Base-by-base conservation (phyloP, 2,329 filamentous ascomycete species). In the Neopestalotiopsis sp. region DNA sequence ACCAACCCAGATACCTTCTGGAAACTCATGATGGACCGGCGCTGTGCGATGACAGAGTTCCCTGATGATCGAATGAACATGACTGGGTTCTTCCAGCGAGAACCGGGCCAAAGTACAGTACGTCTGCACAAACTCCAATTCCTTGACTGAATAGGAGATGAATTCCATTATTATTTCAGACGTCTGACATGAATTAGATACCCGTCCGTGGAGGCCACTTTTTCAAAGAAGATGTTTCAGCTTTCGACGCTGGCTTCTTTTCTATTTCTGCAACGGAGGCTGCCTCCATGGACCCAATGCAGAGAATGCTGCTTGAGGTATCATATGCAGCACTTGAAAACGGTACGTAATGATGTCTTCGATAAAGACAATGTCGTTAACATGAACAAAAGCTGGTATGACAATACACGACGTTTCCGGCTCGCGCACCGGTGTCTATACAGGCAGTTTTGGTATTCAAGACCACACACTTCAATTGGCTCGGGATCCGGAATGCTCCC, bases 61-160 rank as follows among this genome's bases (percentile, higher is more conserved):
- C 76, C 77, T 1, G 59, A 60, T 13, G 75, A 78, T 14, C 71
- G 77, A 65, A 79, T 75, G 70, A 75, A 78, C 20, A 71, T 72
- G 32, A 73, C 77, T 14, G 74, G 75, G 0, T 78, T 78, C 64
- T 79, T 74, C 72, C 76, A 80, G 38, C 17, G 24, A 60, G 30
- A 24, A 12, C 30, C 58, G 24, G 14, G 30, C 24, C 10, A 60
- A 28, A 34, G 24, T 60, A 17, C 14, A 34, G 30, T 60, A 45
- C 30, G 24, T 60, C 24, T 32, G 24, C 6, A 4, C 4, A 30
- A 14, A 13, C 30, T 60, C 58, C 28, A 10, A 3, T n/a, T 3
- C 17, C 12, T 9, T 5, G 7, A 17, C 14, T 34, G 4, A 34
- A 32, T 3, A 9, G 24, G 28, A 60, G 17, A 4, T 3, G 24